Conservation (phyloP, 2,329 filamentous ascomycete genomes). For the Neonectria neomacrospora region DNA sequence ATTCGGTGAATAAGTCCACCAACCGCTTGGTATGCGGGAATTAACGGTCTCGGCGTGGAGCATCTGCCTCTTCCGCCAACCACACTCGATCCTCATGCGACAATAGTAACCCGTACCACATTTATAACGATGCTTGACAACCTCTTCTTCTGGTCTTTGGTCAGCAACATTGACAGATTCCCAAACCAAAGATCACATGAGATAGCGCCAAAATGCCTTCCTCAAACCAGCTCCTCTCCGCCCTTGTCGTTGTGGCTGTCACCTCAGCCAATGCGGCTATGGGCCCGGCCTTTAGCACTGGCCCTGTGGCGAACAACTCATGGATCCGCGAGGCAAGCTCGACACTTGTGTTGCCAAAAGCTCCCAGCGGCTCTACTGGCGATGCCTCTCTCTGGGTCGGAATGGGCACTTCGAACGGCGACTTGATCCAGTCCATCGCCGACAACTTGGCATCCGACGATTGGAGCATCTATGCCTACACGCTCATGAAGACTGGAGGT, state of each 20-base stretch:
- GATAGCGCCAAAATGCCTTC: conserved; percentile 31
- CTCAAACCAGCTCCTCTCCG: conserved; percentile 27
- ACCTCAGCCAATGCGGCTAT: conserved; percentile 43
- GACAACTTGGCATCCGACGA: conserved; percentile 46
- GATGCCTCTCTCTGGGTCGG: conserved; percentile 59
- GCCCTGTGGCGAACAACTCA: conserved; percentile 52
- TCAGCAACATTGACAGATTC: neutral
- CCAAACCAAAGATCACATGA: neutral
- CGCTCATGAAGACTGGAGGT: conserved; percentile 50
- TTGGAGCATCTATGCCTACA: conserved; percentile 59
- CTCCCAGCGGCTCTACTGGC: conserved; percentile 51
- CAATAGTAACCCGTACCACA: neutral
- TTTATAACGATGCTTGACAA: neutral
- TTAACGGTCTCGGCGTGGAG: neutral
- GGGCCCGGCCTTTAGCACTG: conserved; percentile 56
- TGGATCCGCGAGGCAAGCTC: conserved; percentile 58
- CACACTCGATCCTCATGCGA: neutral
- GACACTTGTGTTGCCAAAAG: conserved; percentile 54
- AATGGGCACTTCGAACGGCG: conserved; percentile 59
- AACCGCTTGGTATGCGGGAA: neutral
- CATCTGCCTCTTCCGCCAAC: neutral
- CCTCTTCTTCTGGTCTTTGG: neutral
- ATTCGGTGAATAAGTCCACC: neutral
- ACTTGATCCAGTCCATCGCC: conserved; percentile 60
- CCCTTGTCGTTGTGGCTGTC: conserved; percentile 32